Conservation (phyloP, 1,284 basidiomycete genomes). For the Porodaedalea pini region DNA sequence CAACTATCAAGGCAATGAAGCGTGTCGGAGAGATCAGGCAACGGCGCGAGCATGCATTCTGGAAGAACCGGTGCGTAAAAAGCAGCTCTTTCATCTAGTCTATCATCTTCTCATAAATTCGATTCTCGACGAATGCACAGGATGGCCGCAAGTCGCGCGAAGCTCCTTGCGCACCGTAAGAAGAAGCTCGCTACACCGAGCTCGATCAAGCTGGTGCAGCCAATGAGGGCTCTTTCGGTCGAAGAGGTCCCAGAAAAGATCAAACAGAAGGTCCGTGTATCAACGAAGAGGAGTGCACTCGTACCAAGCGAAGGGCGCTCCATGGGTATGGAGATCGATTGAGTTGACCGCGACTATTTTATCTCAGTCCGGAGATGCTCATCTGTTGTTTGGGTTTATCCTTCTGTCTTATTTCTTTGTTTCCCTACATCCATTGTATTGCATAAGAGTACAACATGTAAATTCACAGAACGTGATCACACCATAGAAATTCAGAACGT, state of each 20-base stretch:
- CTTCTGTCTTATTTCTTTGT: not conserved
- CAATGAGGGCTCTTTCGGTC: slow-evolving; percentile 45
- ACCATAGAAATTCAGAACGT: slow-evolving; percentile 7
- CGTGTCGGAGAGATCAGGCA: slow-evolving; percentile 91
- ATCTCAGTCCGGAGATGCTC: too few species aligned
- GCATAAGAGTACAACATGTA: slow-evolving; percentile 11
- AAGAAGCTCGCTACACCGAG: slow-evolving; percentile 60
- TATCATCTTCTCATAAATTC: slow-evolving; percentile 3
- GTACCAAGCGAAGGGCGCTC: slow-evolving; percentile 71
- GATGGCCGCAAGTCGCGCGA: slow-evolving; percentile 77
- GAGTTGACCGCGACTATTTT: slow-evolving; percentile 21
- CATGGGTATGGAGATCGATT: slow-evolving; percentile 83
- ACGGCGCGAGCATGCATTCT: slow-evolving; percentile 94
- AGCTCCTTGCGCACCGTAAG: slow-evolving; percentile 62
- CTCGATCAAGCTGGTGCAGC: slow-evolving; percentile 71
- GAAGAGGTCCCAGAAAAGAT: slow-evolving; percentile 43
- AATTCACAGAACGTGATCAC: slow-evolving; percentile 3
- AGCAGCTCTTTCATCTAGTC: not conserved
- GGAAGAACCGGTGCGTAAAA: slow-evolving; percentile 77
- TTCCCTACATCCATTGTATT: slow-evolving; percentile 10
- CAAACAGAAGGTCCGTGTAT: slow-evolving; percentile 78
- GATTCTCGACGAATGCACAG: slow-evolving; percentile 37
- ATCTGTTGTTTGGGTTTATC: slow-evolving; percentile 1
- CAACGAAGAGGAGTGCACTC: slow-evolving; percentile 70
- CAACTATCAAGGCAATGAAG: slow-evolving; percentile 97